Base-by-base conservation (phyloP, 2,329 filamentous ascomycete genomes). In the Phialocephala sp. region DNA sequence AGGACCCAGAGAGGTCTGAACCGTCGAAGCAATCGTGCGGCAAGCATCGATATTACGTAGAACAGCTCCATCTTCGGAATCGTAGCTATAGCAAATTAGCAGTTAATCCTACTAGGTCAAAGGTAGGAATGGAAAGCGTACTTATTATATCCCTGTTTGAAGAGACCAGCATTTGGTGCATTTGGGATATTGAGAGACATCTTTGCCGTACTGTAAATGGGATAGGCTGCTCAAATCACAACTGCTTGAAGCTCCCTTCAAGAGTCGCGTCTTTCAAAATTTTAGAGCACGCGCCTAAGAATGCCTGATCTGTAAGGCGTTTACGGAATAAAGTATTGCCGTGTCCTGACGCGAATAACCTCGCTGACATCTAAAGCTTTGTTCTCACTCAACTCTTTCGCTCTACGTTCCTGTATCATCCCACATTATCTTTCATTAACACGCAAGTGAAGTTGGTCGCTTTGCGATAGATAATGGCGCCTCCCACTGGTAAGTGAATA, bases 41-140 rank as follows among this genome's bases (percentile, higher is more conserved):
- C 95, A 99, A 78, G 96, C 95, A 78, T 99, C 96, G 82, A 99
- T 98, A 81, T 99, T 99, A 77, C 95, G 93, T 72, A 98, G 86
- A 72, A 99, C 94, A 73, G 95, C 96, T 78, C 95, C 95, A 91
- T 99, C 95, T 89, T 99, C 96, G 68, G 94, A 90, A 79, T 98
- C 94, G 83, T 99, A 97, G 86, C 96, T 98, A 77, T 72, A 72
- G 43, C 50, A 70, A 56, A 70, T 77, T 72, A 81, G 81, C 74
- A 72, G 62, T 55, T 65, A 60, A 43, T 60, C 27, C 14, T 50
- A 9, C 12, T 9, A 32, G 54, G 39, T 11, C 47, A 36, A 63
- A 47, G 32, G n/a, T 39, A 41, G 45, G 64, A 18, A 27, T 50
- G 60, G 58, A 62, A 60, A 81, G 87, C 78, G 18, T 64, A 70